These are phyloP conservation scores for Ceratopteris richardii DNA, from an alignment of 75 land plant genomes.

Conservation along the genomic window DNA sequence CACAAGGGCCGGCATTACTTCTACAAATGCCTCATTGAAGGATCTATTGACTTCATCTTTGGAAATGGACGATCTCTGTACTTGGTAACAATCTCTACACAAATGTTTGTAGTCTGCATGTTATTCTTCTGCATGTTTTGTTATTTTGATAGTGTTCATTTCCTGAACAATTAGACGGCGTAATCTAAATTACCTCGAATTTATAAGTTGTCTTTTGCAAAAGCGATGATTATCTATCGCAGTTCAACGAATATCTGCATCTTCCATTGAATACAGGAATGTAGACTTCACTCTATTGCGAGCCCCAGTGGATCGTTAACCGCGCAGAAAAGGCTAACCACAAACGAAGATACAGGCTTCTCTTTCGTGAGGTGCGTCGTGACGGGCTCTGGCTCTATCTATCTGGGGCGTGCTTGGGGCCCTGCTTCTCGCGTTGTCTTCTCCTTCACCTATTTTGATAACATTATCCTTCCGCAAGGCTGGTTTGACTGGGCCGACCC, in stretches of 20 bases:
- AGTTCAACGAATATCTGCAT: no score
- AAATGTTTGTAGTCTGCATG: no score
- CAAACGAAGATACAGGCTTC: constrained; percentile 17
- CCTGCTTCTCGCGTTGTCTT: constrained; percentile 31
- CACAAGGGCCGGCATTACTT: constrained; percentile 86
- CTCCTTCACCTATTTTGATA: constrained; percentile 17
- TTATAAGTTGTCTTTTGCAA: no score
- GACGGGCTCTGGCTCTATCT: constrained; percentile 24
- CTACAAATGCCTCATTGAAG: constrained; percentile 77
- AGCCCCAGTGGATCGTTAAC: constrained; percentile 50
- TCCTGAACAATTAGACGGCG: no score
- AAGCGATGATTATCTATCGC: no score
- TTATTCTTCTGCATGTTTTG: no score
- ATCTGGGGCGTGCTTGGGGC: constrained; percentile 33
- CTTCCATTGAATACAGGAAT: no score
- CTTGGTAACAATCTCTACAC: constrained; percentile 41
- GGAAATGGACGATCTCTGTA: constrained; percentile 84
- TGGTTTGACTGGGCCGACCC: constrained; percentile 32
- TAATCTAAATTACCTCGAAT: no score
- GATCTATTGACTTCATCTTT: constrained; percentile 86
- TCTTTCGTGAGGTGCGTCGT: constrained; percentile 29
- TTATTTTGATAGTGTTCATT: no score
- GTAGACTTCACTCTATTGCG: constrained; percentile 41
- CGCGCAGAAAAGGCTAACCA: constrained; percentile 40
- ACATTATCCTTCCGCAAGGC: constrained; percentile 18